Evolutionary conservation across 345 rosid genomes (phyloP), one percentile per base, ranked within the genome.

Genomic region (Citrus cavaleriei): DNA sequence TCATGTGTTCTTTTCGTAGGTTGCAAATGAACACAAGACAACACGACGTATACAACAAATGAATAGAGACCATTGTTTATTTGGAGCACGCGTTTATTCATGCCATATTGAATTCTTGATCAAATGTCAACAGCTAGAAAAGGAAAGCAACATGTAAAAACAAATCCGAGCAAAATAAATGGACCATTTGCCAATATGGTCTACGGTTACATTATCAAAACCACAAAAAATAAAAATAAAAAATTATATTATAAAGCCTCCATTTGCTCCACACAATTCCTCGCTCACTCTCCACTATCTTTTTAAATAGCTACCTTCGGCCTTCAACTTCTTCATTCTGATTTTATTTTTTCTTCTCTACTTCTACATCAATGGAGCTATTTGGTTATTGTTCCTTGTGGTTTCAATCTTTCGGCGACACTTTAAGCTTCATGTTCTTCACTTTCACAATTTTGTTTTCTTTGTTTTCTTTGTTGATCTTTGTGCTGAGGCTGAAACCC

Each of bases 351-450:
- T 22, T 19, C 21, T 22, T 37, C 51, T 64, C 16, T 72, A 16
- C 57, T 66, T 61, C 13, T 10, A 16, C 21, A 25, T 55, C 37
- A 64, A 84, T 86, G 87, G 85, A 76, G 70, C 62, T 62, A 6
- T 57, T 62, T 18, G 38, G 71, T 12, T 54, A 77, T 12, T 54
- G 71, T 30, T 66, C 79, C 34, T 51, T 49, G 32, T 80, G 83
- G 80, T 35, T 76, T 27, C 68, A 51, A 10, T 30, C 85, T 70
- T 57, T 83, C 42, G 68, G 40, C 35, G 61, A 24, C 30, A 30
- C 68, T n/a, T 74, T 80, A 70, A 77, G 80, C 84, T 73, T 80
- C 40, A 3, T 76, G 25, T 87, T 87, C 82, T 77, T 84, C 79
- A 67, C 82, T 63, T 81, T 85, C 77, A 75, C 86, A 30, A 34